These are phyloP conservation scores for Uronychia binucleata DNA, from an alignment of 73 alveolate genomes.

Conservation along the genomic window DNA sequence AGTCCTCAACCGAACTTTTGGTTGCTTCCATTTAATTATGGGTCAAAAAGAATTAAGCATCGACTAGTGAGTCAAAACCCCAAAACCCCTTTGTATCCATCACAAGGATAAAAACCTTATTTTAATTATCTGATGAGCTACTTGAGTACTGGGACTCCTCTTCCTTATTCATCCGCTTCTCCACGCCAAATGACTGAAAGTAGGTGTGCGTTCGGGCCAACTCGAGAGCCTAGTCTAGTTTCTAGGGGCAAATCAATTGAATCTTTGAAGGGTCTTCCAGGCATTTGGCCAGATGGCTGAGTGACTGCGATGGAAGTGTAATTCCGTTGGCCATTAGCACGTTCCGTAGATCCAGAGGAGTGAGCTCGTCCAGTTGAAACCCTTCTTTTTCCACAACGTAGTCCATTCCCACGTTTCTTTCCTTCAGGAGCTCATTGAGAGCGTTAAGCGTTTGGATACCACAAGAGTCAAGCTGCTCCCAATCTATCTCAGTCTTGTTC, in stretches of 20 bases:
- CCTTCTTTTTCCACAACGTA: background rate
- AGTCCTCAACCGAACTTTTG: background rate
- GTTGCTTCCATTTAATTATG: background rate
- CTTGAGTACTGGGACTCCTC: too few species aligned
- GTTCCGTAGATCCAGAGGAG: background rate
- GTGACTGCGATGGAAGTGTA: background rate
- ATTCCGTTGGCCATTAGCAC: background rate
- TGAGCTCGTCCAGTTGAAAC: background rate
- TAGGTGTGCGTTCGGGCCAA: too few species aligned
- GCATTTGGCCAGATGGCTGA: background rate
- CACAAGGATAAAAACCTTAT: too few species aligned
- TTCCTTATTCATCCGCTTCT: too few species aligned
- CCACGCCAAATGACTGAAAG: too few species aligned
- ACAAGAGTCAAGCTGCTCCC: background rate
- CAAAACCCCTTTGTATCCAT: too few species aligned
- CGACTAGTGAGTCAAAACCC: background rate
- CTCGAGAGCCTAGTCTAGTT: background rate
- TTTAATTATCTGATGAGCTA: too few species aligned
- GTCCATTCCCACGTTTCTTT: background rate
- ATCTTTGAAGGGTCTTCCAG: background rate
- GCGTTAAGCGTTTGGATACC: background rate
- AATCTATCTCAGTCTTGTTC: background rate
- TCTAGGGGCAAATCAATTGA: background rate
- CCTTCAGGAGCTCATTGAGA: background rate
- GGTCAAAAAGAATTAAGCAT: too few species aligned